Evolutionary conservation across 805 yeast species (phyloP).

Genomic region (Myxozyma vanderwaltii): DNA sequence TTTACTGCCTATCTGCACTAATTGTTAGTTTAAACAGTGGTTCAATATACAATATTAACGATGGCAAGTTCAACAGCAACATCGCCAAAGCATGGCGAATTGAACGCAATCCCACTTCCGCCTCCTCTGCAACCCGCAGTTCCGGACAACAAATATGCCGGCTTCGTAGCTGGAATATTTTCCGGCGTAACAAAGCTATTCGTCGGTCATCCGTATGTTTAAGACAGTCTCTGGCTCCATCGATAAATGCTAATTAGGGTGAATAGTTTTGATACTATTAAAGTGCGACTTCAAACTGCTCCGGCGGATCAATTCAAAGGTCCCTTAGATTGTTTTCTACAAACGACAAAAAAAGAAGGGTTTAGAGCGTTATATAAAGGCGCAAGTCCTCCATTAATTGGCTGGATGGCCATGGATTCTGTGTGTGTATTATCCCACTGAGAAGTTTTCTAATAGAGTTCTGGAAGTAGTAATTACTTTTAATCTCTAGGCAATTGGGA

Average conservation of each 20-base stretch:
- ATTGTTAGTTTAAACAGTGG: too few relatives aligned
- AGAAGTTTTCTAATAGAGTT: background rate
- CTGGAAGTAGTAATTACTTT: background rate
- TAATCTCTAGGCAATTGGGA: constrained; percentile 63
- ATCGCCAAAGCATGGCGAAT: background rate
- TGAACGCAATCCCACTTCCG: constrained; percentile 23
- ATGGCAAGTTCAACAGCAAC: background rate
- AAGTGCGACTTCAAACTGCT: constrained; percentile 79
- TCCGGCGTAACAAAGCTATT: constrained; percentile 85
- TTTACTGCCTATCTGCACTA: too few relatives aligned
- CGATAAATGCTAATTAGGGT: background rate
- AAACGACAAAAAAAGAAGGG: constrained; percentile 77
- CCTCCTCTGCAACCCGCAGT: constrained; percentile 29
- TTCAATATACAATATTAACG: too few relatives aligned
- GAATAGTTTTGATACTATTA: constrained; percentile 71
- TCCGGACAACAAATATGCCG: constrained; percentile 41
- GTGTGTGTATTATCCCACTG: constrained; percentile 45
- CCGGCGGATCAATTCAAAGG: constrained; percentile 73
- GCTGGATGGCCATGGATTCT: constrained; percentile 93
- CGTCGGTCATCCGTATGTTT: constrained; percentile 77
- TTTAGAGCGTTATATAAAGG: constrained; percentile 81
- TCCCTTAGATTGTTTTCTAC: constrained; percentile 75
- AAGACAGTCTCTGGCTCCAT: too few relatives aligned
- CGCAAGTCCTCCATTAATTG: constrained; percentile 87
- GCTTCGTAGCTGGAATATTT: constrained; percentile 86